Evolutionary conservation across 768 basidiomycete species (phyloP), one percentile per base, ranked within the genome.

Genomic region (Cystobasidium ongulense): DNA sequence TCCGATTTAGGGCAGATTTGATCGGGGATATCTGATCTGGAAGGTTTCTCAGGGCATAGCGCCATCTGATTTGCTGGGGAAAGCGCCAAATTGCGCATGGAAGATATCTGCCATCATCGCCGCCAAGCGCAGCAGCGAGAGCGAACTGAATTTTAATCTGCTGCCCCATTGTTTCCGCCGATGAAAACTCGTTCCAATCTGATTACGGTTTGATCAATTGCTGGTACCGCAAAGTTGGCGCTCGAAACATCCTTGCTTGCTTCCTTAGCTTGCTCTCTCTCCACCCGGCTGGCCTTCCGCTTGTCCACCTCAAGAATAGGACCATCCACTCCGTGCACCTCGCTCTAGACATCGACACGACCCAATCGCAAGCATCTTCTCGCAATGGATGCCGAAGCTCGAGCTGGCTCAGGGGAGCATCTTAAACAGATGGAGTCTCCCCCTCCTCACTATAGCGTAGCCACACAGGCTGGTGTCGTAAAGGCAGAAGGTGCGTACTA

Each of bases 401-500:
- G 21, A 4, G 18, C 46, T 17, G 46, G 46, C 8, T 50, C 46
- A 50, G 46, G 46, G 15, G 46, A 50, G 46, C 46, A 50, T 21
- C 46, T 50, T n/a, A 8, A 50, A n/a, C 15, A 50, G 63, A 41
- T 15, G 35, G 38, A 33, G 23, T n/a, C 31, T 64, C 59, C 38
- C 4, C 68, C 68, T 59, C 68, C 68, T 57, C 18, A n/a, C 33
- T 61, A 71, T 36, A 18, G n/a, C 38, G 68, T 71, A n/a, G 53
- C 68, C 15, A 71, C 68, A 23, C 68, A 71, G 25, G 31, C 25
- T 8, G 68, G 68, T 54, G 68, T 71, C n/a, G 46, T 46, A 53
- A 71, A 71, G 31, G 68, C 68, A 27, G 68, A 71, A 59, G 68
- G 68, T 71, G n/a, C n/a, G n/a, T n/a, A n/a, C n/a, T n/a, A n/a